A percentile compares a stretch with the other conserved stretches of the same genome.
phyloP scores from a whole-genome alignment of 2,329 filamentous ascomycete species.

The Cytospora piceae region DNA sequence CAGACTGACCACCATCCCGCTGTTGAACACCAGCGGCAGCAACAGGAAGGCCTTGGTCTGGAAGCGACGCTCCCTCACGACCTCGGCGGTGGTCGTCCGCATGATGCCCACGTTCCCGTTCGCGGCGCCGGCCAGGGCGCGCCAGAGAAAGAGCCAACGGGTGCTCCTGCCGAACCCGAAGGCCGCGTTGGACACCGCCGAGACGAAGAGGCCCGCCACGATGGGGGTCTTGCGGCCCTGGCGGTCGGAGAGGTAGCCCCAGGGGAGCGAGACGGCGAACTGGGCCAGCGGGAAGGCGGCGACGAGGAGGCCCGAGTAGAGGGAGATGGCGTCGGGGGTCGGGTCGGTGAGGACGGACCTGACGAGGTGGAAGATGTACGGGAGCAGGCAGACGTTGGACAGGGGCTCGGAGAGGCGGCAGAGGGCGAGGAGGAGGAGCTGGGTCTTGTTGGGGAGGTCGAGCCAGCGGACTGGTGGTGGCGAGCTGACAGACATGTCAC shows the following conservation, averaged over 20 bases:
- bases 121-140: conserved; percentile 58
- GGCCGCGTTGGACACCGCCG: conserved; percentile 65
- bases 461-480: conserved; percentile 35
- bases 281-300: conserved; percentile 71
- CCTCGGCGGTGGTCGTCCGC: conserved; percentile 74
- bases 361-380: conserved; percentile 76
- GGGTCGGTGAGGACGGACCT: conserved; percentile 57
- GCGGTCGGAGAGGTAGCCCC: conserved; percentile 58
- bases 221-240: conserved; percentile 67
- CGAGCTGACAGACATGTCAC: background rate
- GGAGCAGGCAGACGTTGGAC: conserved; percentile 66
- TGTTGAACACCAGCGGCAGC: conserved; percentile 68
- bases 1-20: conserved; percentile 46
- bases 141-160: conserved; percentile 58
- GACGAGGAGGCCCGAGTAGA: conserved; percentile 70
- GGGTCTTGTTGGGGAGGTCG: conserved; percentile 44
- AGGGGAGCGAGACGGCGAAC: conserved; percentile 70
- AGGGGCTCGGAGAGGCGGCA: conserved; percentile 62
- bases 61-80: conserved; percentile 70
- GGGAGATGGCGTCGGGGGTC: conserved; percentile 52
- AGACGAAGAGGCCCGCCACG: conserved; percentile 60
- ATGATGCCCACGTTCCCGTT: conserved; percentile 78
- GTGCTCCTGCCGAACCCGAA: conserved; percentile 71
- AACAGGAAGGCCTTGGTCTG: conserved; percentile 40
- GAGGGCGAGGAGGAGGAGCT: conserved; percentile 42